Percentiles rank a stretch among this genome's conserved stretches.
phyloP scores from a whole-genome alignment of 2,329 filamentous ascomycete species.

The Nannizzia gypsea region DNA sequence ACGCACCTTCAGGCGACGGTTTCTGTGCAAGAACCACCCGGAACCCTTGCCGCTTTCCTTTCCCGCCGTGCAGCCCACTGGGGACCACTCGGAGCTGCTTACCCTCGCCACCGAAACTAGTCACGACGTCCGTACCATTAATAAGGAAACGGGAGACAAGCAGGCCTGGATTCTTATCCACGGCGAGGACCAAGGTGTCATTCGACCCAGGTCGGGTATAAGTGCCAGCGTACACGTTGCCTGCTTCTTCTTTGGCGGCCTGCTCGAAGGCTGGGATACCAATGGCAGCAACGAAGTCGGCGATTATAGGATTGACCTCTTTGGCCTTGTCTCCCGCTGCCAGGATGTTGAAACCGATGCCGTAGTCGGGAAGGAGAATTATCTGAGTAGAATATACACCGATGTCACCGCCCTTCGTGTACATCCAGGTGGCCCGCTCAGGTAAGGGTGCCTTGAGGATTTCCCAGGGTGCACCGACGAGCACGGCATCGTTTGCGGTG shows the following conservation, averaged over 20 bases:
- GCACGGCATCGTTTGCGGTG: slow-evolving; percentile 24
- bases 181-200: slow-evolving; percentile 11
- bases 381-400: slow-evolving; percentile 25
- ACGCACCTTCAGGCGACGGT: background rate
- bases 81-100: background rate
- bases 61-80: background rate
- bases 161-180: slow-evolving; percentile 10
- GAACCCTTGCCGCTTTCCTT: background rate
- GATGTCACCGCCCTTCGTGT: slow-evolving; percentile 25
- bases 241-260: slow-evolving; percentile 20
- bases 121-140: slow-evolving; percentile 16
- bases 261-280: slow-evolving; percentile 20
- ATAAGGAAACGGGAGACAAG: slow-evolving; percentile 13
- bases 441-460: slow-evolving; percentile 22
- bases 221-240: slow-evolving; percentile 18
- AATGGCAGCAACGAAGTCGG: slow-evolving; percentile 21
- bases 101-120: slow-evolving; percentile 2
- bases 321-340: slow-evolving; percentile 16
- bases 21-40: background rate
- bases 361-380: slow-evolving; percentile 26
- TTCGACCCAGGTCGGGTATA: slow-evolving; percentile 13
- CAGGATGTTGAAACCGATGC: slow-evolving; percentile 27
- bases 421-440: slow-evolving; percentile 22
- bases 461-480: slow-evolving; percentile 30
- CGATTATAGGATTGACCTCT: slow-evolving; percentile 16